phyloP scores from a whole-genome alignment of 805 yeast genomes.

The Yarrowia porcina region DNA sequence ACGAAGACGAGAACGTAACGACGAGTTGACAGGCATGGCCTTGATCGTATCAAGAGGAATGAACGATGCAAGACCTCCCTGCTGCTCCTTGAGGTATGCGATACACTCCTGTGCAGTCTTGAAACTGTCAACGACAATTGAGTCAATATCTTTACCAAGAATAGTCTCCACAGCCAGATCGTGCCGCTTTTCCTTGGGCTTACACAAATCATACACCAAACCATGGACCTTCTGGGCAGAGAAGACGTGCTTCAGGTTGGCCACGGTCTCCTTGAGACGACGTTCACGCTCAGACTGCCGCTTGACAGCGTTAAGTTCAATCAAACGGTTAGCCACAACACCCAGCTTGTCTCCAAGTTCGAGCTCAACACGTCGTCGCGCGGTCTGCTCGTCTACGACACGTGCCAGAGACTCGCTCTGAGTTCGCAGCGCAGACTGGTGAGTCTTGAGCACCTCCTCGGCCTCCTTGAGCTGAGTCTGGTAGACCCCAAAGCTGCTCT shows the following conservation, averaged over 20 bases:
- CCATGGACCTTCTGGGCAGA: conserved; percentile 74
- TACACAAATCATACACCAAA: conserved; percentile 70
- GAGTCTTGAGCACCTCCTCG: conserved; percentile 29
- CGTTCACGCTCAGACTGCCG: conserved; percentile 72
- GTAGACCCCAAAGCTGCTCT: conserved; percentile 27
- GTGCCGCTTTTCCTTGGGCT: conserved; percentile 69
- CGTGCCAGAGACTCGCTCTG: conserved; percentile 32
- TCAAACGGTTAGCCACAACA: conserved; percentile 56
- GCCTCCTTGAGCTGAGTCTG: conserved; percentile 23
- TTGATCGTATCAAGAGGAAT: conserved; percentile 81
- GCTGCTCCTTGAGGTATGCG: conserved; percentile 73
- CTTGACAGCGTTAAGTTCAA: conserved; percentile 70
- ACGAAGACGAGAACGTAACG: conserved; percentile 50
- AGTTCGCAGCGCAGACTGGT: conserved; percentile 27
- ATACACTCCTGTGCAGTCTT: conserved; percentile 73
- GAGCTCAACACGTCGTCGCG: conserved; percentile 45
- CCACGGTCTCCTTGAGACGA: conserved; percentile 67
- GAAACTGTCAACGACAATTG: conserved; percentile 75
- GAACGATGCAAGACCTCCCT: conserved; percentile 81
- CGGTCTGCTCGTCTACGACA: conserved; percentile 33
- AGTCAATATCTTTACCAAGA: conserved; percentile 74
- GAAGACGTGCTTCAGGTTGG: conserved; percentile 63
- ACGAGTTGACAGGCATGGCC: conserved; percentile 51
- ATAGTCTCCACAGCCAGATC: conserved; percentile 72
- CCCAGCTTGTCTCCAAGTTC: conserved; percentile 63